phyloP scores from a whole-genome alignment of 1,139 yeast species.

The Chernovozyma sophiae-reginae region DNA sequence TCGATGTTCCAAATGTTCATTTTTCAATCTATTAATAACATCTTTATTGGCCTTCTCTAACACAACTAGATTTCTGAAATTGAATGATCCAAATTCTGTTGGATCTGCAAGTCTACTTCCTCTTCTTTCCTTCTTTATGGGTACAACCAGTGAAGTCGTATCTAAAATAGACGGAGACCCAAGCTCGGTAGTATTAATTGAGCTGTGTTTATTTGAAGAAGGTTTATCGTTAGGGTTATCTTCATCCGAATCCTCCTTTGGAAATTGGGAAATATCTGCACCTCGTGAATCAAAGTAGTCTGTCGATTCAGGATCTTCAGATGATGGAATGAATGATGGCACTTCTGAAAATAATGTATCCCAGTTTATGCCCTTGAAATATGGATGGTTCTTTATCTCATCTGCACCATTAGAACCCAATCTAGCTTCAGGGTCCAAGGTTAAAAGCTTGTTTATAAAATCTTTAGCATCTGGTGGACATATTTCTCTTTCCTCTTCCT shows the following conservation, averaged over 20 bases:
- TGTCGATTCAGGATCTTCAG: constrained; percentile 81
- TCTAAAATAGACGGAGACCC: constrained; percentile 17
- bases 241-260: constrained; percentile 46
- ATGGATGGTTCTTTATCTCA: constrained; percentile 76
- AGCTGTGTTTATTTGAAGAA: constrained; percentile 5
- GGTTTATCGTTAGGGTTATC: constrained; percentile 10
- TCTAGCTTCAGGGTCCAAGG: constrained; percentile 59
- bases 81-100: constrained; percentile 89
- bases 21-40: constrained; percentile 79
- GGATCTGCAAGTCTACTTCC: constrained; percentile 67
- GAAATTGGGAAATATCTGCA: constrained; percentile 64
- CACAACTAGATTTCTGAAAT: constrained; percentile 83
- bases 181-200: constrained; percentile 13
- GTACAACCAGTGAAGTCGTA: constrained; percentile 4
- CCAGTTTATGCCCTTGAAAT: constrained; percentile 75
- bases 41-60: constrained; percentile 93
- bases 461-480: constrained; percentile 73
- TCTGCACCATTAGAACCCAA: constrained; percentile 74
- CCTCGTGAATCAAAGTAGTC: constrained; percentile 93
- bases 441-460: constrained; percentile 59
- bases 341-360: constrained; percentile 63
- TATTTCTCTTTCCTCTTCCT: constrained; percentile 48
- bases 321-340: constrained; percentile 79
- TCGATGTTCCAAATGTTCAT: constrained; percentile 66
- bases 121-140: constrained; percentile 55